Evolutionary conservation across 2,329 filamentous ascomycete genomes (phyloP).

Genomic region (Huntiella omanensis): DNA sequence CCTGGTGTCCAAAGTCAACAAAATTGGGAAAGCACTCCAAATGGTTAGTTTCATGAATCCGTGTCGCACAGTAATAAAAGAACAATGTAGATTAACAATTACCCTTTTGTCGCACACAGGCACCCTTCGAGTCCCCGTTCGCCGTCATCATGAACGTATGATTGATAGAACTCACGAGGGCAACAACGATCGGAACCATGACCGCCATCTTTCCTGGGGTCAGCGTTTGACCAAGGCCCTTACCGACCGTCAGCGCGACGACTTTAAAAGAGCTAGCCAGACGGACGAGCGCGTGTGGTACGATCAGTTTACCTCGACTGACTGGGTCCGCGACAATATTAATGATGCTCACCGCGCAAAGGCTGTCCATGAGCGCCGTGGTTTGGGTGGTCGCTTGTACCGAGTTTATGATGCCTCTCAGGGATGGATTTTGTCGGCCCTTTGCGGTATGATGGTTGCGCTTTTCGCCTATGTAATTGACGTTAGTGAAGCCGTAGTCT

Average conservation of each 20-base stretch:
- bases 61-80: neutral
- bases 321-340: slow-evolving; percentile 97
- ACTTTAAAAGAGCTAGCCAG: slow-evolving; percentile 47
- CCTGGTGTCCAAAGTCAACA: slow-evolving; percentile 1
- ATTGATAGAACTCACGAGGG: slow-evolving; percentile 17
- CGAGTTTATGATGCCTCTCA: slow-evolving; percentile 72
- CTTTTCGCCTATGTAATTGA: slow-evolving; percentile 76
- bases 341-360: slow-evolving; percentile 83
- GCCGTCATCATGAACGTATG: neutral
- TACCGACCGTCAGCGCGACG: slow-evolving; percentile 32
- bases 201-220: slow-evolving; percentile 38
- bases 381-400: slow-evolving; percentile 60
- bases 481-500: slow-evolving; percentile 66
- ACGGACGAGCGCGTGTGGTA: slow-evolving; percentile 90
- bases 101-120: neutral
- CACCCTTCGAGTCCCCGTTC: neutral
- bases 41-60: neutral
- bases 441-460: slow-evolving; percentile 76
- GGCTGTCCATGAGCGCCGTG: slow-evolving; percentile 60
- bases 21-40: neutral
- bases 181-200: slow-evolving; percentile 27
- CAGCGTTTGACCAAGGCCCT: slow-evolving; percentile 44
- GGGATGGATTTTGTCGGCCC: slow-evolving; percentile 81
- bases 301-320: slow-evolving; percentile 91
- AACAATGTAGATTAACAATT: neutral